phyloP scores from a whole-genome alignment of 352 stramenopile genomes.

The Pythium aquatile region DNA sequence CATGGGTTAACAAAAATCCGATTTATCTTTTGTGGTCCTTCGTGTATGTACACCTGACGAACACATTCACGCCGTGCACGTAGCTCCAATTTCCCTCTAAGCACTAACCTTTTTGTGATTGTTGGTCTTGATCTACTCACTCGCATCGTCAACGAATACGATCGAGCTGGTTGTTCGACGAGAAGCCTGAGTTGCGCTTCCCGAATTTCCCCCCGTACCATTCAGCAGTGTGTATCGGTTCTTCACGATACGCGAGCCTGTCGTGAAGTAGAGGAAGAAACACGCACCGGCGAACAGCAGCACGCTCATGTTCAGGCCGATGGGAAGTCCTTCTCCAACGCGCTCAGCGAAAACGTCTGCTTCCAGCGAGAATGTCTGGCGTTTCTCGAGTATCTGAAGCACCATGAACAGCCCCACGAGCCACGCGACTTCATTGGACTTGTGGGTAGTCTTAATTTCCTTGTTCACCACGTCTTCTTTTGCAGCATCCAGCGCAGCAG shows the following conservation, averaged over 20 bases:
- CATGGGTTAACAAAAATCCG: neutral
- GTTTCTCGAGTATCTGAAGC: constrained; percentile 57
- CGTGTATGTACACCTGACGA: neutral
- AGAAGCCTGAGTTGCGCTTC: neutral
- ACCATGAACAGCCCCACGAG: constrained; percentile 69
- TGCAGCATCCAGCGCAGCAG: constrained; percentile 4
- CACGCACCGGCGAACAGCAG: constrained; percentile 51
- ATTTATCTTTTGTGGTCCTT: neutral
- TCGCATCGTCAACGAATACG: constrained; percentile 70
- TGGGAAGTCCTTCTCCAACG: constrained; percentile 61
- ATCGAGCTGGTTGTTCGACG: constrained; percentile 53
- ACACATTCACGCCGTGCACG: neutral
- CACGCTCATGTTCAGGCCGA: constrained; percentile 66
- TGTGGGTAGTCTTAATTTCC: constrained; percentile 18
- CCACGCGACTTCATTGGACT: constrained; percentile 46
- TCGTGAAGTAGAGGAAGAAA: constrained; percentile 57
- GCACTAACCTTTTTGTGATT: neutral
- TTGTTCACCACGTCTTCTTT: constrained; percentile 16
- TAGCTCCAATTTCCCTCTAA: neutral
- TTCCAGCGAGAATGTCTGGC: constrained; percentile 53
- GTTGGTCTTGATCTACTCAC: constrained; percentile 37
- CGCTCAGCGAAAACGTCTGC: constrained; percentile 61
- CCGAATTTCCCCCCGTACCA: neutral
- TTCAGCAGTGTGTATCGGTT: constrained; percentile 23
- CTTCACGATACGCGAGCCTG: constrained; percentile 14